Base-by-base conservation (phyloP, 108 stramenopile species). In the Cyclotella kingstonii region DNA sequence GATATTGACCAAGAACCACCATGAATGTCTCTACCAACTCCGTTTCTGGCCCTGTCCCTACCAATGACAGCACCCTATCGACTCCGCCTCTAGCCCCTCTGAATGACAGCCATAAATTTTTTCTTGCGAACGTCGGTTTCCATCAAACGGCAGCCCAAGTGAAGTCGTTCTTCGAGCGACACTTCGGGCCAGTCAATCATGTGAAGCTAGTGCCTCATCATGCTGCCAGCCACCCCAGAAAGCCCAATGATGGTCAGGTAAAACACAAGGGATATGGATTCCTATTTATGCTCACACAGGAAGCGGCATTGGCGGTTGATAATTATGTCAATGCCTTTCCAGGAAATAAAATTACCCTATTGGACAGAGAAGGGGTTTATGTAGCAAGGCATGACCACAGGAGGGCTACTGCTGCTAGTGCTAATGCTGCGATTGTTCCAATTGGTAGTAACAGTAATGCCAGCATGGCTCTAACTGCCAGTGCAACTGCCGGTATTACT, bases 251-350 rank as follows among this genome's bases (percentile, higher is more conserved):
- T 10, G 53, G 34, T 22, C 3, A 17, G 6, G 21, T 31, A 5
- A 35, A 34, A 34, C 67, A 71, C 34, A 68, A 63, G 48, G 78
- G 78, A 35, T 73, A 73, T 28, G 78, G 78, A 35, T 79, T 79
- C 40, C 30, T 79, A 9, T 73, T 48, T 67, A 79, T 79, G 78
- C 25, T 66, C 15, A 67, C 73, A 21, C 34, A 58, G 51, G 31
- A 54, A 12, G 66, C 66, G 23, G 53, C 65, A 17, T 10, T 26
- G 4, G 68, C 67, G 1, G 47, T 79, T 19, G 78, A 79, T 30
- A 38, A 31, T 6, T 65, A 68, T 28, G 73, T 55, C 30, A 60
- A 60, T 33, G 50, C 73, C 2, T 74, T 66, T 48, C 61, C 70
- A 0, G 53, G 36, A 17, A 74, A 74, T 54, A 74, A 74, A 29